phyloP scores from a whole-genome alignment of 371 early-diverging fungal genomes.

The Mortierella polycephala region DNA sequence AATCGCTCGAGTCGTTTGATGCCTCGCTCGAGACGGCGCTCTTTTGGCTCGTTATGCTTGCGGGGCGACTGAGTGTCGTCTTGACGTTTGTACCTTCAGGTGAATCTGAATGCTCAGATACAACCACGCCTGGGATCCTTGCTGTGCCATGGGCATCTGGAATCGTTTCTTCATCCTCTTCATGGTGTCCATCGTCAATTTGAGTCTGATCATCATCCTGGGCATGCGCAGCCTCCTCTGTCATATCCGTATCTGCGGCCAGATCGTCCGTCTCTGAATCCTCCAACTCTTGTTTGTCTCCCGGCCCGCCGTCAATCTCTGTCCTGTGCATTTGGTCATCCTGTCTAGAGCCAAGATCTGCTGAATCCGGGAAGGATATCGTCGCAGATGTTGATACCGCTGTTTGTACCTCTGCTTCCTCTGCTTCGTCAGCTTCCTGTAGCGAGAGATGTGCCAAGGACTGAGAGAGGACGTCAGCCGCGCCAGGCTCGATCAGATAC shows the following conservation, averaged over 20 bases:
- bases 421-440: constrained; percentile 60
- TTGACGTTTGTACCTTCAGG: neutral
- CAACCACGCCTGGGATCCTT: constrained; percentile 35
- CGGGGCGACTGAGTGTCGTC: neutral
- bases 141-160: constrained; percentile 7
- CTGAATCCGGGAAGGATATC: neutral
- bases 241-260: too few species aligned
- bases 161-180: neutral
- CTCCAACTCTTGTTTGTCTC: constrained; percentile 17
- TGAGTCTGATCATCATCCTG: constrained; percentile 9
- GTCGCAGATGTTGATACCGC: neutral
- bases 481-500: constrained; percentile 43
- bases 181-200: constrained; percentile 8
- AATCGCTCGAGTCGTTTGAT: constrained; percentile 6
- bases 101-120: constrained; percentile 31
- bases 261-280: neutral
- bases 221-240: neutral
- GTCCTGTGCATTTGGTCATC: neutral
- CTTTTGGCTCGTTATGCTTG: constrained; percentile 10
- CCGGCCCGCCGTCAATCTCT: too few species aligned
- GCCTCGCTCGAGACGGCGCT: constrained; percentile 5
- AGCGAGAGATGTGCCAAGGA: constrained; percentile 45
- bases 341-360: neutral
- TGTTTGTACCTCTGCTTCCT: constrained; percentile 16
- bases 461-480: constrained; percentile 43